A percentile compares a stretch with the other conserved stretches of the same genome.
Conservation (phyloP, 2,329 filamentous ascomycete genomes). For the Penicillium sp. region DNA sequence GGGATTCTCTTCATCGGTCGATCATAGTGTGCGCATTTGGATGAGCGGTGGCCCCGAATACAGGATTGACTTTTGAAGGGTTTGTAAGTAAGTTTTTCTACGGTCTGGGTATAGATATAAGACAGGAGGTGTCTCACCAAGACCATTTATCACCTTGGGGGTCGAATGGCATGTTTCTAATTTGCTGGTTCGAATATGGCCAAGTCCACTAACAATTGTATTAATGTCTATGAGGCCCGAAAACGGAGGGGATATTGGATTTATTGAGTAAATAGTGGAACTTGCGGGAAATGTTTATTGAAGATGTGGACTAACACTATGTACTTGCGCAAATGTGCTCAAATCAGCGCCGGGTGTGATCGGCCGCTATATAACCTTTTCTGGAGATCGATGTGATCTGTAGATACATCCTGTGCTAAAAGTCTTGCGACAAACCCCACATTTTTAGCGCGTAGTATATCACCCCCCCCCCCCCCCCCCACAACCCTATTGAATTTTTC, state of each 20-base stretch:
- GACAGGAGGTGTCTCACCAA: not conserved
- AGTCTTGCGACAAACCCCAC: no score
- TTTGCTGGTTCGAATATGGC: not conserved
- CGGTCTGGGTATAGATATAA: not conserved
- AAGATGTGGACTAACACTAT: not conserved
- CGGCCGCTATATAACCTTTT: not conserved
- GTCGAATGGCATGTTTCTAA: constrained; percentile 1
- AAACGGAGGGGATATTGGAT: not conserved
- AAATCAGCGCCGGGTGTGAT: not conserved
- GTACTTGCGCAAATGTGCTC: constrained; percentile 1
- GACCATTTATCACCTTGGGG: constrained; percentile 3
- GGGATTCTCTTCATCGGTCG: constrained; percentile 5
- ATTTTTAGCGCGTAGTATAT: no score
- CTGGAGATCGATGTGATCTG: not conserved
- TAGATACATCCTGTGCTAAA: no score
- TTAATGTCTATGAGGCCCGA: not conserved
- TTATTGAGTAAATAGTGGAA: not conserved
- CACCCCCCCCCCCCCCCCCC: no score
- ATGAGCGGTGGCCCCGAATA: constrained; percentile 6
- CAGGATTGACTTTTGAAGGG: not conserved
- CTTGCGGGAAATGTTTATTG: not conserved
- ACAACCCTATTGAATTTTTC: no score
- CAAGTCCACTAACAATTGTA: no score
- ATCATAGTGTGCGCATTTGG: constrained; percentile 4
- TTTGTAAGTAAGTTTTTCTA: not conserved